Evolutionary conservation across 495 filamentous ascomycete species (phyloP).

Genomic region (Neohortaea acidophila): DNA sequence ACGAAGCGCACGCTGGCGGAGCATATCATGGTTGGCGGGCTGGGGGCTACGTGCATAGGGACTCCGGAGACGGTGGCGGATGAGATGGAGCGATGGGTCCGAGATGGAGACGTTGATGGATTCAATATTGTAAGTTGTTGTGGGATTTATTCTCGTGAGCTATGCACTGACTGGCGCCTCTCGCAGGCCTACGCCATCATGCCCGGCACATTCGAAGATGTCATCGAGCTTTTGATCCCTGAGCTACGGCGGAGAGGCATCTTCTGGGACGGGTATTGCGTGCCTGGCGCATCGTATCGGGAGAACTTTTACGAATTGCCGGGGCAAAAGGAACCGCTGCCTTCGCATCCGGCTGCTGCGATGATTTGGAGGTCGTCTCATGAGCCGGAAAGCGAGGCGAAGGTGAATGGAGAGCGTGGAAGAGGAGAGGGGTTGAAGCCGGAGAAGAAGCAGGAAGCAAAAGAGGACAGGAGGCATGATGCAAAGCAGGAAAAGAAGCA

Average conservation of each 20-base stretch:
- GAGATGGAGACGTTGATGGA: conserved; percentile 34
- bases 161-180: no score
- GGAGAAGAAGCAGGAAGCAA: no score
- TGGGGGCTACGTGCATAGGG: conserved; percentile 35
- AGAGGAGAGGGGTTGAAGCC: no score
- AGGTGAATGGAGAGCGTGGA: background rate
- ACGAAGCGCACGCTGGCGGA: conserved; percentile 46
- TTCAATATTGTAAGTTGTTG: conserved; percentile 32
- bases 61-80: conserved; percentile 35
- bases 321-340: conserved; percentile 10
- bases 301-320: conserved; percentile 12
- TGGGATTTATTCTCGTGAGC: no score
- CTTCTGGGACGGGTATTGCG: conserved; percentile 19
- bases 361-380: conserved; percentile 11
- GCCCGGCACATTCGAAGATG: conserved; percentile 46
- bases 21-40: conserved; percentile 42
- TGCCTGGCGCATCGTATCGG: conserved; percentile 13
- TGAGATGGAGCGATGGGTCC: conserved; percentile 35
- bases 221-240: conserved; percentile 45
- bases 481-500: no score
- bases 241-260: conserved; percentile 41
- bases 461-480: no score
- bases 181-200: conserved; percentile 40
- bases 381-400: background rate
- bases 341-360: conserved; percentile 5